These are phyloP conservation scores for Verticillium dahliae DNA, from an alignment of 2,329 filamentous ascomycete genomes.

Conservation along the genomic window DNA sequence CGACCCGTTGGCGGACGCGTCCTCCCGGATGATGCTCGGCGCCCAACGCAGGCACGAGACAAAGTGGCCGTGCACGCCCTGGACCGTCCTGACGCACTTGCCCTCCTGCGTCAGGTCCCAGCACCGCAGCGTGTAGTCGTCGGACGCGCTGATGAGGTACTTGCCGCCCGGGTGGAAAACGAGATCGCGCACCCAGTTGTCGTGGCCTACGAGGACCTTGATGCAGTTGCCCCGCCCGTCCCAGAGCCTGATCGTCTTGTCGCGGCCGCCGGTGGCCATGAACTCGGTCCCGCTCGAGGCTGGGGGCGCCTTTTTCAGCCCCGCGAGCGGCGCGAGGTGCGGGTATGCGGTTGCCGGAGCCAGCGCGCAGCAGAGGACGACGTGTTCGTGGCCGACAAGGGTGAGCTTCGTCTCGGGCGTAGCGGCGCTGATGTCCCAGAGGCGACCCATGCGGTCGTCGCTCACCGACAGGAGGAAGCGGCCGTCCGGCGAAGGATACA, in stretches of 20 bases:
- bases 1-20: constrained; percentile 23
- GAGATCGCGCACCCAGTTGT: constrained; percentile 86
- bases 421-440: constrained; percentile 76
- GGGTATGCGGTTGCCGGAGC: constrained; percentile 73
- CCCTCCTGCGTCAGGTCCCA: constrained; percentile 92
- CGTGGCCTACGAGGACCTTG: constrained; percentile 79
- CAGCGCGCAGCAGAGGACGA: constrained; percentile 78
- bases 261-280: constrained; percentile 80
- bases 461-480: constrained; percentile 77
- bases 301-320: constrained; percentile 76
- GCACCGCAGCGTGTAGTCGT: constrained; percentile 88
- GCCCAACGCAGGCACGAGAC: constrained; percentile 86
- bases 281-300: constrained; percentile 74
- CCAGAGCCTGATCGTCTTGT: constrained; percentile 89
- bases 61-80: constrained; percentile 76
- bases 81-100: constrained; percentile 77
- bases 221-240: constrained; percentile 78
- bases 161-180: constrained; percentile 90
- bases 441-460: constrained; percentile 71
- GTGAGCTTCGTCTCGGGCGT: constrained; percentile 68
- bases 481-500: constrained; percentile 76
- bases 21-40: constrained; percentile 63
- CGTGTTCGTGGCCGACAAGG: constrained; percentile 80
- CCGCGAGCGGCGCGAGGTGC: constrained; percentile 71
- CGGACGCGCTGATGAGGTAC: constrained; percentile 77